Conservation (phyloP, 2,329 filamentous ascomycete species). For the Alternaria panax region DNA sequence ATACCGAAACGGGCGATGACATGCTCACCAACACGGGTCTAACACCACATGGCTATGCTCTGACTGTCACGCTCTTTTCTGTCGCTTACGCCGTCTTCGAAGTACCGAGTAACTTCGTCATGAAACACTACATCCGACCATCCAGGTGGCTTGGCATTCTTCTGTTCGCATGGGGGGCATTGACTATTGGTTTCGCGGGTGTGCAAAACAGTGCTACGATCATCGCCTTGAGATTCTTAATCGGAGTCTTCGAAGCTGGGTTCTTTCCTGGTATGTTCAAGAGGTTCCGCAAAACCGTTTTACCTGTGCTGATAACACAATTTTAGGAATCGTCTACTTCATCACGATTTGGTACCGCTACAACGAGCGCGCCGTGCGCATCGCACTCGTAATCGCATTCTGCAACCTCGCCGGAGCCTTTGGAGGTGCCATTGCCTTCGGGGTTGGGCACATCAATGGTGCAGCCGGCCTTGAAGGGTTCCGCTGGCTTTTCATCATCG, state of each 20-base stretch:
- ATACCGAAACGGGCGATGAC: constrained; percentile 65
- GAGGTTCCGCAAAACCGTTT: not conserved
- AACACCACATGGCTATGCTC: constrained; percentile 62
- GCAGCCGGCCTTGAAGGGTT: constrained; percentile 44
- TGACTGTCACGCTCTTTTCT: constrained; percentile 29
- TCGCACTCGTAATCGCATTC: constrained; percentile 50
- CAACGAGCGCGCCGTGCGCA: constrained; percentile 64
- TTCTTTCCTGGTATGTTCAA: constrained; percentile 17
- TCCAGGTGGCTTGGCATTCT: constrained; percentile 40
- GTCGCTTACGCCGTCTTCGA: constrained; percentile 51
- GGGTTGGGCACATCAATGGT: constrained; percentile 51
- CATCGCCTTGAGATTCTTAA: constrained; percentile 51
- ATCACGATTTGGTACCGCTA: constrained; percentile 65
- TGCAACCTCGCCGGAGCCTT: constrained; percentile 61
- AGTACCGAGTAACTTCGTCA: constrained; percentile 64
- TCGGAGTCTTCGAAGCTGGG: constrained; percentile 31
- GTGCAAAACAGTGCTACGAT: constrained; percentile 51
- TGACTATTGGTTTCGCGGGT: constrained; percentile 55
- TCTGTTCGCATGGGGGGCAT: constrained; percentile 54
- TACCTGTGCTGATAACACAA: not conserved
- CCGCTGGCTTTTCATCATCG: constrained; percentile 27
- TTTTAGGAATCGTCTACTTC: constrained; percentile 53
- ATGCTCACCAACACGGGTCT: constrained; percentile 68
- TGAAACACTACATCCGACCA: constrained; percentile 61
- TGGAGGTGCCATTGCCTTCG: constrained; percentile 63